Percentiles rank a stretch among this genome's conserved stretches.
Evolutionary conservation across 768 basidiomycete genomes (phyloP).

Genomic region (Suillus fuscotomentosus): DNA sequence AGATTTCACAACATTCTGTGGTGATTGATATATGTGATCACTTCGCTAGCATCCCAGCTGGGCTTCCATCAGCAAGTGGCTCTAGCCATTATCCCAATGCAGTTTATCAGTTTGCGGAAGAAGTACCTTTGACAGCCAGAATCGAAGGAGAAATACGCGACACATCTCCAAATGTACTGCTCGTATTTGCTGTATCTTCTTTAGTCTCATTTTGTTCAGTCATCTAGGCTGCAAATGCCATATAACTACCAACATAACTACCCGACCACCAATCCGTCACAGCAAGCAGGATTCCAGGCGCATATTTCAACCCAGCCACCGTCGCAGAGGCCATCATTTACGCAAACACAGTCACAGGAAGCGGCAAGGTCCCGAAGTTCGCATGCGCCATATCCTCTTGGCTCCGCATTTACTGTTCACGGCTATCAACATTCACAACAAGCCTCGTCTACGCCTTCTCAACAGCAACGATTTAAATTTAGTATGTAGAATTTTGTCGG

Average conservation of each 20-base stretch:
- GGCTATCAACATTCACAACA: background rate
- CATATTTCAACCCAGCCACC: background rate
- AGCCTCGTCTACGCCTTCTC: background rate
- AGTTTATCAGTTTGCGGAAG: background rate
- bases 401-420: background rate
- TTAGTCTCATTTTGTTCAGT: background rate
- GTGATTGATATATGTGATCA: background rate
- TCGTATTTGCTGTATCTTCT: background rate
- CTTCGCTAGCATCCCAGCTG: background rate
- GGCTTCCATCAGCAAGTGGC: background rate
- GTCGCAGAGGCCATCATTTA: background rate
- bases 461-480: background rate
- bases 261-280: background rate
- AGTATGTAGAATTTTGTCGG: background rate
- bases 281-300: background rate
- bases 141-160: conserved; percentile 26
- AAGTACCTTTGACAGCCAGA: conserved; percentile 31
- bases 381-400: background rate
- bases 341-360: conserved; percentile 7
- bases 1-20: background rate
- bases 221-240: conserved; percentile 4
- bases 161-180: background rate
- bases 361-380: background rate
- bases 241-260: background rate
- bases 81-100: background rate